Conservation (phyloP, 1,284 basidiomycete species). For the Microbotryum scabiosae region DNA sequence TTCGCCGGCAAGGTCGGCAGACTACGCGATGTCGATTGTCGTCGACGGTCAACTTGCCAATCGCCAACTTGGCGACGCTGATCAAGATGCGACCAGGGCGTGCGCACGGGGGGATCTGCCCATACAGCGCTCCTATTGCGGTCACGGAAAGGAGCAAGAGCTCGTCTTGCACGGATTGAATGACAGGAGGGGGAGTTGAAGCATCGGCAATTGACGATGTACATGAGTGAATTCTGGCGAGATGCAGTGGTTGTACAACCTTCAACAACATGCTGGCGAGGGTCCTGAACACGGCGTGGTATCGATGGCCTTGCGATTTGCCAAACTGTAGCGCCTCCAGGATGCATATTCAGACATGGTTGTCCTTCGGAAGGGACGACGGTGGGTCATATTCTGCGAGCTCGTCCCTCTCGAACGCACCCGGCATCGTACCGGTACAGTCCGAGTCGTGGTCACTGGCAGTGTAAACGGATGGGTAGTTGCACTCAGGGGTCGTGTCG, state of each 20-base stretch:
- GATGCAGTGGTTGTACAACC: background rate
- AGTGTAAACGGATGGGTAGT: too few relatives aligned
- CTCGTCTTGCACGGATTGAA: conserved; percentile 11
- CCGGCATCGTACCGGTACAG: too few relatives aligned
- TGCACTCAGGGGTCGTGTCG: too few relatives aligned
- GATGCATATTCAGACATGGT: conserved; percentile 5
- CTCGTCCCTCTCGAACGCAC: background rate
- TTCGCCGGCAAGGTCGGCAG: conserved; percentile 1
- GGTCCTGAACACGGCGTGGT: conserved; percentile 3
- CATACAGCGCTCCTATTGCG: conserved; percentile 11
- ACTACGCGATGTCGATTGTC: conserved; percentile 9
- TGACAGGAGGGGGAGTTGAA: conserved; percentile 7
- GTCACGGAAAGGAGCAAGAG: conserved; percentile 13
- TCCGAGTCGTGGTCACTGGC: too few relatives aligned
- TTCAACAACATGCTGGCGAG: conserved; percentile 1
- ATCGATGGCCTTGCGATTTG: background rate
- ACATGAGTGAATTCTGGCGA: conserved; percentile 10
- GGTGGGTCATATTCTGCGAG: background rate
- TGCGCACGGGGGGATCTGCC: background rate
- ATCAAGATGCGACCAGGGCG: conserved; percentile 1
- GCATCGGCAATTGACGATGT: conserved; percentile 1
- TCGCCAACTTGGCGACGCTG: conserved; percentile 2
- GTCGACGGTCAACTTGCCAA: conserved; percentile 8
- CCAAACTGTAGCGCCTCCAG: conserved; percentile 12
- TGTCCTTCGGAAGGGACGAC: background rate